phyloP scores from a whole-genome alignment of 164 flowering plant genomes.

The Tetracentron sinense region DNA sequence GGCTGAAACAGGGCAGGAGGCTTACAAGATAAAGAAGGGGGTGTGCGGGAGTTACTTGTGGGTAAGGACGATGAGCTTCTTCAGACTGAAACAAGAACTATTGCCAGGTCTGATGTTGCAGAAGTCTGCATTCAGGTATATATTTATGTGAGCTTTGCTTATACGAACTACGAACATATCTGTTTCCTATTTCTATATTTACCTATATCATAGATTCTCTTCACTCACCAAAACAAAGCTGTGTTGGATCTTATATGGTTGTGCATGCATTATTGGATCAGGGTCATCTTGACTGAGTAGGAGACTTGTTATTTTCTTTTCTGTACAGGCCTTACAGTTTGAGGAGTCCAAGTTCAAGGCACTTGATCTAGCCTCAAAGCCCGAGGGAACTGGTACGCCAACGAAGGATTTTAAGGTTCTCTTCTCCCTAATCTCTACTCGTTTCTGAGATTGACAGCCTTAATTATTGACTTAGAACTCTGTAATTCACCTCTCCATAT shows the following conservation, averaged over 20 bases:
- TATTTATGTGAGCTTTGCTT: background rate
- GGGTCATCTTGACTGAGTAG: background rate
- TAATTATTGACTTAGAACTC: background rate
- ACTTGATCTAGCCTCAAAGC: slow-evolving; percentile 87
- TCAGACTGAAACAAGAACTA: slow-evolving; percentile 59
- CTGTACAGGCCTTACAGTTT: slow-evolving; percentile 67
- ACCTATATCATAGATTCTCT: no score
- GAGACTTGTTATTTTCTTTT: slow-evolving; percentile 1
- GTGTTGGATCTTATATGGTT: background rate
- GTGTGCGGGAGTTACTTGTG: slow-evolving; percentile 71
- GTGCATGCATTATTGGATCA: background rate
- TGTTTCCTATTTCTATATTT: no score
- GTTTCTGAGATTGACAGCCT: slow-evolving; percentile 40
- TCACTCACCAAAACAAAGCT: no score
- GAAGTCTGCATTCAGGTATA: slow-evolving; percentile 97
- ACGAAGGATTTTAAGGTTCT: slow-evolving; percentile 83
- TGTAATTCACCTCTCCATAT: background rate
- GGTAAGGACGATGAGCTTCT: slow-evolving; percentile 98
- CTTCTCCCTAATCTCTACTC: slow-evolving; percentile 61
- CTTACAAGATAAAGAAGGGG: slow-evolving; percentile 91
- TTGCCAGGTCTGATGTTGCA: slow-evolving; percentile 90
- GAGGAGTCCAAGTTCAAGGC: slow-evolving; percentile 91
- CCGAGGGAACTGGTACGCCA: slow-evolving; percentile 85
- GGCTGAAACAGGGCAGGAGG: slow-evolving; percentile 82
- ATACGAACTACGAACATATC: no score